Conservation (phyloP, 805 yeast genomes). For the Candida vaughaniae region DNA sequence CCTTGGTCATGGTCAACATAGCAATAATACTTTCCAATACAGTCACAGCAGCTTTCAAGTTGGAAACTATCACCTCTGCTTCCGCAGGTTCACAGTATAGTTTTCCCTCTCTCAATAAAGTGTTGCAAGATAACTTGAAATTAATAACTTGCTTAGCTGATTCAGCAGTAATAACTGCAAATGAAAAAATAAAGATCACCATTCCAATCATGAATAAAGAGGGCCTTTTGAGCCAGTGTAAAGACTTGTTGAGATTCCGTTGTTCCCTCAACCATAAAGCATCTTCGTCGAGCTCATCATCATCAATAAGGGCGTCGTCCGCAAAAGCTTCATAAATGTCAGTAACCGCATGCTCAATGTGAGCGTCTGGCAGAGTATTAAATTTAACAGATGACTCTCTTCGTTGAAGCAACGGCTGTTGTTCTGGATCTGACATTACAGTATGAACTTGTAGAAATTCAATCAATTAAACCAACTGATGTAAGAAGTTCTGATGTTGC, state of each 20-base stretch:
- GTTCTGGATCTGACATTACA: neutral
- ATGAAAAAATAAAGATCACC: conserved; percentile 40
- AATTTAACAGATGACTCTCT: conserved; percentile 7
- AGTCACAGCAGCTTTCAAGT: conserved; percentile 45
- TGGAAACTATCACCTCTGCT: conserved; percentile 44
- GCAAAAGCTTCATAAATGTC: conserved; percentile 43
- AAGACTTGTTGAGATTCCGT: conserved; percentile 37
- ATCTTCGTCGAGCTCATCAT: conserved; percentile 38
- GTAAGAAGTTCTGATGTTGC: no score
- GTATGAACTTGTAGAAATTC: no score
- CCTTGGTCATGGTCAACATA: conserved; percentile 56
- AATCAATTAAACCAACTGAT: no score
- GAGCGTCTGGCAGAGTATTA: conserved; percentile 7
- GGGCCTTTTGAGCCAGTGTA: conserved; percentile 60
- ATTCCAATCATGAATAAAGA: conserved; percentile 50
- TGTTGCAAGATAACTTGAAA: conserved; percentile 29
- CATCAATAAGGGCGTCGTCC: conserved; percentile 25
- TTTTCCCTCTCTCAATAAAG: conserved; percentile 13
- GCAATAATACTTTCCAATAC: conserved; percentile 45
- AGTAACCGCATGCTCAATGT: conserved; percentile 29
- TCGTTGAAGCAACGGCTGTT: neutral
- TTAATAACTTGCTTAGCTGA: conserved; percentile 41
- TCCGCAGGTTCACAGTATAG: conserved; percentile 29
- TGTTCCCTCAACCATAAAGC: conserved; percentile 51
- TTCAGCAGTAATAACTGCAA: conserved; percentile 38